Evolutionary conservation across 2,329 filamentous ascomycete species (phyloP).

Genomic region (Microdochium nivale): DNA sequence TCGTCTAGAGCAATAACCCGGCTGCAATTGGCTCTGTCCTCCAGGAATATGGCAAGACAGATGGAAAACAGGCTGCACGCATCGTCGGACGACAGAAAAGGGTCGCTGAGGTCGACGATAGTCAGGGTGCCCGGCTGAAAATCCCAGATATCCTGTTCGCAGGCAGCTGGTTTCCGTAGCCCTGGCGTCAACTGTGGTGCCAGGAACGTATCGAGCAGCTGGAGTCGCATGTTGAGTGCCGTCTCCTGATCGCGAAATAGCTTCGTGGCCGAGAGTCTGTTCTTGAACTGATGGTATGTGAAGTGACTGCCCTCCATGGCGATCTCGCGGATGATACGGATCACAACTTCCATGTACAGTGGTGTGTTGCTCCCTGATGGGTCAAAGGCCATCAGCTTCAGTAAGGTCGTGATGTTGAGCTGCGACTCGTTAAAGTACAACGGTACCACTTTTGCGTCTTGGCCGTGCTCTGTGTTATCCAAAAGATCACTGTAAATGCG

Average conservation of each 20-base stretch:
- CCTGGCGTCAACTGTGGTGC: slow-evolving; percentile 43
- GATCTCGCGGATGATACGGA: slow-evolving; percentile 48
- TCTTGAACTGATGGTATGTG: slow-evolving; percentile 40
- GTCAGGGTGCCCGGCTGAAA: slow-evolving; percentile 42
- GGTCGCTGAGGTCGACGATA: slow-evolving; percentile 66
- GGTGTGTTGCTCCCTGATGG: slow-evolving; percentile 29
- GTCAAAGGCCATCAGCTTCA: slow-evolving; percentile 50
- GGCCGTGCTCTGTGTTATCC: slow-evolving; percentile 12
- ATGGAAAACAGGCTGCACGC: slow-evolving; percentile 69
- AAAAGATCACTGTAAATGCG: slow-evolving; percentile 30
- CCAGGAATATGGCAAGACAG: slow-evolving; percentile 57
- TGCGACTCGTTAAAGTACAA: slow-evolving; percentile 41
- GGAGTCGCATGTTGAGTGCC: slow-evolving; percentile 33
- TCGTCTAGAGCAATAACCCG: slow-evolving; percentile 65
- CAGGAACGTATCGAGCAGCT: slow-evolving; percentile 52
- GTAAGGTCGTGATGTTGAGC: slow-evolving; percentile 49
- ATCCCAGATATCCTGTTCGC: background rate
- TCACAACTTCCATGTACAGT: slow-evolving; percentile 49
- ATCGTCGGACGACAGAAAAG: slow-evolving; percentile 56
- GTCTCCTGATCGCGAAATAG: slow-evolving; percentile 38
- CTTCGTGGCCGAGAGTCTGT: slow-evolving; percentile 19
- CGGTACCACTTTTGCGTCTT: slow-evolving; percentile 26
- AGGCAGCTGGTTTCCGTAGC: background rate
- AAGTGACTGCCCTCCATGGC: slow-evolving; percentile 36
- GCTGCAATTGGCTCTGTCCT: slow-evolving; percentile 31